A percentile compares a stretch with the other conserved stretches of the same genome.
phyloP scores from a whole-genome alignment of 2,329 filamentous ascomycete species.

The Talaromyces sp. region DNA sequence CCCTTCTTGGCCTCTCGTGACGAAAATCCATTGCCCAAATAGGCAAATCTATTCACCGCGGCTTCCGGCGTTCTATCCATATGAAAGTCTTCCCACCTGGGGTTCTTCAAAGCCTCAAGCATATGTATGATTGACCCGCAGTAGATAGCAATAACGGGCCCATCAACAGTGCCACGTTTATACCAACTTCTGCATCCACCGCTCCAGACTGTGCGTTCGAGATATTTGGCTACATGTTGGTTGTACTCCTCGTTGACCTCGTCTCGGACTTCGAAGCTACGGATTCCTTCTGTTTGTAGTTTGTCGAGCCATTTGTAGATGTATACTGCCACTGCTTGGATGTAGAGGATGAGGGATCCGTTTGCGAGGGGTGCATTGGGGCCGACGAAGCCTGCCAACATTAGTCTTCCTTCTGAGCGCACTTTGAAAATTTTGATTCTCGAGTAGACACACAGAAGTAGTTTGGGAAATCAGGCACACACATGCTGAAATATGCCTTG shows the following conservation, averaged over 20 bases:
- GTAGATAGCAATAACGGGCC: constrained; percentile 24
- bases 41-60: constrained; percentile 22
- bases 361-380: neutral
- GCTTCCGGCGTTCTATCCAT: constrained; percentile 20
- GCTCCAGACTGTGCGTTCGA: neutral
- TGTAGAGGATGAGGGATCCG: neutral
- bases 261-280: neutral
- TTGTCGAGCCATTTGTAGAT: neutral
- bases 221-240: neutral
- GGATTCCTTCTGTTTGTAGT: neutral
- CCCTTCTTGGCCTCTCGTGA: constrained; percentile 10
- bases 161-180: constrained; percentile 22
- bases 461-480: neutral
- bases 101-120: constrained; percentile 16
- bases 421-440: neutral
- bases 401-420: neutral
- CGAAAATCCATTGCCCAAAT: constrained; percentile 24
- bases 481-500: neutral
- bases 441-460: neutral
- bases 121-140: constrained; percentile 28
- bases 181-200: constrained; percentile 1
- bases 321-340: neutral
- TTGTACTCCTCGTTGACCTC: neutral
- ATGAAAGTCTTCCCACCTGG: constrained; percentile 23
- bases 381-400: neutral